Conservation (phyloP, 2,329 filamentous ascomycete genomes). For the Ilyonectria destructans region DNA sequence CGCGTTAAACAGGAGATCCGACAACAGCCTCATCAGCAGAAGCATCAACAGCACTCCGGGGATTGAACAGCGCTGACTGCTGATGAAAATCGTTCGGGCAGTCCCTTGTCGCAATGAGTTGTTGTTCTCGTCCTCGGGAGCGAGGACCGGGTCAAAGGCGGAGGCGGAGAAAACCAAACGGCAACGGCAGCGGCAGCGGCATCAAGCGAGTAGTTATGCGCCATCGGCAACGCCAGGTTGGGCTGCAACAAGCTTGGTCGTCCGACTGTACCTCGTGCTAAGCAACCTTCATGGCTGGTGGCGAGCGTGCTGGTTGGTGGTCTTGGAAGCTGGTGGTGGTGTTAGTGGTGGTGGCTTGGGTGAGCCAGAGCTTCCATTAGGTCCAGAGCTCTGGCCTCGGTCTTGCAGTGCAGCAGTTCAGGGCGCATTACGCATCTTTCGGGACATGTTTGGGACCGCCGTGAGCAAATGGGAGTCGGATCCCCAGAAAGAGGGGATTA, state of each 20-base stretch:
- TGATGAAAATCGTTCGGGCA: slow-evolving; percentile 4
- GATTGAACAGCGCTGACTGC: background rate
- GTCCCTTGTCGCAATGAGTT: slow-evolving; percentile 5
- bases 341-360: slow-evolving; percentile 25
- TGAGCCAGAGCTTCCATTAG: slow-evolving; percentile 22
- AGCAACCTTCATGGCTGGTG: slow-evolving; percentile 37
- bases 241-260: slow-evolving; percentile 42
- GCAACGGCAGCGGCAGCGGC: slow-evolving; percentile 26
- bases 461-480: slow-evolving; percentile 20
- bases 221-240: slow-evolving; percentile 44
- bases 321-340: slow-evolving; percentile 30
- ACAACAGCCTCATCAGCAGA: slow-evolving; percentile 5
- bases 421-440: slow-evolving; percentile 16
- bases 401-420: slow-evolving; percentile 20
- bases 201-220: slow-evolving; percentile 35
- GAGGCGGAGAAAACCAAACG: slow-evolving; percentile 15
- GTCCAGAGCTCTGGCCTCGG: slow-evolving; percentile 19
- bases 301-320: slow-evolving; percentile 35
- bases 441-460: slow-evolving; percentile 18
- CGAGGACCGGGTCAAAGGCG: slow-evolving; percentile 1
- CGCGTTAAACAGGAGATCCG: slow-evolving; percentile 24
- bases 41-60: background rate
- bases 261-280: slow-evolving; percentile 33
- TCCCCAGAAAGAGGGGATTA: slow-evolving; percentile 8
- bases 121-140: slow-evolving; percentile 20